Conservation (phyloP, 2,329 filamentous ascomycete genomes). For the Apiospora koreana region DNA sequence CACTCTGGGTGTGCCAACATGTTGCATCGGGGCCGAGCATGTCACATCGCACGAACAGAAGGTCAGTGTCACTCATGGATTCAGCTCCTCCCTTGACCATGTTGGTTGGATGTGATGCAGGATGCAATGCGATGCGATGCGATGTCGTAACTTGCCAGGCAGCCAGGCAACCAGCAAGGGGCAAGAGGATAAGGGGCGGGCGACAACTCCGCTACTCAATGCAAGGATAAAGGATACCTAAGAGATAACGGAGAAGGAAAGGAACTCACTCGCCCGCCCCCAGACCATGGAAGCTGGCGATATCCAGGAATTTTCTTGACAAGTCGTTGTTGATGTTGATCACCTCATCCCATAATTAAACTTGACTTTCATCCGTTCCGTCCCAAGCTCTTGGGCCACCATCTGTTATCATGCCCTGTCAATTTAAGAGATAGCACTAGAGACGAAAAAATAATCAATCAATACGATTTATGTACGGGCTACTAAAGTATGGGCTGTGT, state of each 20-base stretch:
- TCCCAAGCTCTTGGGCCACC: not conserved
- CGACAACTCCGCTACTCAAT: not conserved
- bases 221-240: too few relatives aligned
- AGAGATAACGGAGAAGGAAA: not conserved
- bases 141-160: not conserved
- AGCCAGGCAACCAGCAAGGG: too few relatives aligned
- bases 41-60: slow-evolving; percentile 1
- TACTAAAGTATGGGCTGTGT: not conserved
- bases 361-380: not conserved
- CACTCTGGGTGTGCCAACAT: not conserved
- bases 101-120: not conserved
- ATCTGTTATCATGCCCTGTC: not conserved
- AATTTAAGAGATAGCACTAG: not conserved
- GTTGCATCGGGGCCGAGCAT: not conserved
- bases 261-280: not conserved
- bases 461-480: too few relatives aligned
- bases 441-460: too few relatives aligned
- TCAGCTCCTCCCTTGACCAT: not conserved
- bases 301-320: too few relatives aligned
- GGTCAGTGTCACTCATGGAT: not conserved
- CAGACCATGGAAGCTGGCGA: not conserved
- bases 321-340: not conserved
- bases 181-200: too few relatives aligned
- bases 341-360: not conserved
- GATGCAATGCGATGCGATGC: not conserved